Conservation (phyloP, 129 eudicot species). For the Pittosporum tobira region DNA sequence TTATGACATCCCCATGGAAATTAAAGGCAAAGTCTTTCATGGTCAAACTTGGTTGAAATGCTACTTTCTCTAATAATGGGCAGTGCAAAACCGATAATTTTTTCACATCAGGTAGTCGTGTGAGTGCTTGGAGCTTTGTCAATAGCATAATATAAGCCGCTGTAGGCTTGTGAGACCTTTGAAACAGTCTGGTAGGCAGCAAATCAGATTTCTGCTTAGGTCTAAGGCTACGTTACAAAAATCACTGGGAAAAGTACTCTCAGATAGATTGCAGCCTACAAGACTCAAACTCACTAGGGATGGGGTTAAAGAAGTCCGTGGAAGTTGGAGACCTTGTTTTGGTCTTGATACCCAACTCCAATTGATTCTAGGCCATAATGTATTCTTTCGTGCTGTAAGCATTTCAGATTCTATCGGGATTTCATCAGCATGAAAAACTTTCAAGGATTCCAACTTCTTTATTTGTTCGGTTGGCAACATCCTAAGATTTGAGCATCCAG, state of each 20-base stretch:
- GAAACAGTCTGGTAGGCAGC: slow-evolving; percentile 9
- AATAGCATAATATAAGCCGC: background rate
- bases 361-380: background rate
- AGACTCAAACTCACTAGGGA: slow-evolving; percentile 7
- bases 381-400: background rate
- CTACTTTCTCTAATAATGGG: background rate
- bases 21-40: no score
- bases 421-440: slow-evolving; percentile 1
- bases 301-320: background rate
- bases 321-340: background rate
- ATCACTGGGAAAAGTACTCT: slow-evolving; percentile 2
- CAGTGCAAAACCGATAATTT: background rate
- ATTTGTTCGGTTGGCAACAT: background rate
- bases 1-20: background rate
- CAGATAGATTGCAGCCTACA: slow-evolving; percentile 2
- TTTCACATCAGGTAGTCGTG: background rate
- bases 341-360: background rate
- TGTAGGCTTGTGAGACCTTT: slow-evolving; percentile 1
- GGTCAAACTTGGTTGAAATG: background rate
- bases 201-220: slow-evolving; percentile 7
- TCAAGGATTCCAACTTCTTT: background rate
- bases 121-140: background rate
- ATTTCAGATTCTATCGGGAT: background rate
- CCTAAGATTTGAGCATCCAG: slow-evolving; percentile 12
- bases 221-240: slow-evolving; percentile 4